Conservation (phyloP, 805 yeast genomes). For the Saccharomycopsis fermentans region DNA sequence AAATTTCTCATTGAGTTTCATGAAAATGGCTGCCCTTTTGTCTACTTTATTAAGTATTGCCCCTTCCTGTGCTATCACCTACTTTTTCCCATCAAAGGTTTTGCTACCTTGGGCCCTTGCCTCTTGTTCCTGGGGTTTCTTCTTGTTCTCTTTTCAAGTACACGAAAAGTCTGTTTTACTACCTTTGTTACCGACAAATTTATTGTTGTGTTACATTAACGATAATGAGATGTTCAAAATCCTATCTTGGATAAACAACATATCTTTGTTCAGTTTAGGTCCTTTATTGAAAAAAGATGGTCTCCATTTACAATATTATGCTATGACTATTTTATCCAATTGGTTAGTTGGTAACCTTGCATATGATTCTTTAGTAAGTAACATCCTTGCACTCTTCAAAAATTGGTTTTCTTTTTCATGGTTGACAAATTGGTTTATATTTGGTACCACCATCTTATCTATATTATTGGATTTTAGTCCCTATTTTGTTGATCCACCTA, state of each 20-base stretch:
- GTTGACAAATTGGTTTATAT: conserved; percentile 41
- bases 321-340: conserved; percentile 52
- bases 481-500: conserved; percentile 38
- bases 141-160: conserved; percentile 85
- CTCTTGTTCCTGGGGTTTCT: conserved; percentile 80
- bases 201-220: conserved; percentile 43
- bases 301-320: conserved; percentile 60
- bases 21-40: conserved; percentile 48
- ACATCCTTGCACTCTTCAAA: conserved; percentile 29
- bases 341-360: conserved; percentile 68
- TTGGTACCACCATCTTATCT: conserved; percentile 44
- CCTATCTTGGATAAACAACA: conserved; percentile 79
- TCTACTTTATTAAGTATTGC: conserved; percentile 43
- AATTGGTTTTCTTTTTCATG: conserved; percentile 38
- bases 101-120: conserved; percentile 65
- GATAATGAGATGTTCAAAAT: conserved; percentile 50
- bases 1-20: conserved; percentile 41
- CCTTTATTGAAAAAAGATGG: conserved; percentile 77
- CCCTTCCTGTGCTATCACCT: conserved; percentile 45
- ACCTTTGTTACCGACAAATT: conserved; percentile 76
- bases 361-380: conserved; percentile 32
- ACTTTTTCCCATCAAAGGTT: conserved; percentile 36
- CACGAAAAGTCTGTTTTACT: conserved; percentile 88
- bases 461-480: conserved; percentile 47
- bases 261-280: conserved; percentile 77